These are phyloP conservation scores for Dioscorea alata DNA, from an alignment of 106 monocot genomes.

Conservation along the genomic window DNA sequence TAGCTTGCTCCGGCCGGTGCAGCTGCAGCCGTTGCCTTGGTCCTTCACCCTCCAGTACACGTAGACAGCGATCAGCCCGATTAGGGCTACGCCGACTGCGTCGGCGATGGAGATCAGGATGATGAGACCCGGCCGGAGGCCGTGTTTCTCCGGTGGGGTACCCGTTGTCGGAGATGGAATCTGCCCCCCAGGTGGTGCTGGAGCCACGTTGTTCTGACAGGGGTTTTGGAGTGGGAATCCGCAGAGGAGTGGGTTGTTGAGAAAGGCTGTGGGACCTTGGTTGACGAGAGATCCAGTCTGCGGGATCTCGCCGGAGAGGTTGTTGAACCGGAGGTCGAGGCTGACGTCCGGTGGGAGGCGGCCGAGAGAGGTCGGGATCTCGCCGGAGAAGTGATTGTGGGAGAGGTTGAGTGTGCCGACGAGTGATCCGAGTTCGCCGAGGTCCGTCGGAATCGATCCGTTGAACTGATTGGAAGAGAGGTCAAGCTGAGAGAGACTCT, in stretches of 20 bases:
- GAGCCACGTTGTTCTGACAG: slow-evolving; percentile 14
- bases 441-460: slow-evolving; percentile 52
- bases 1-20: slow-evolving; percentile 19
- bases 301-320: slow-evolving; percentile 95
- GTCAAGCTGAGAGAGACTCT: slow-evolving; percentile 51
- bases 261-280: slow-evolving; percentile 46
- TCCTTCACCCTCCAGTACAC: slow-evolving; percentile 67
- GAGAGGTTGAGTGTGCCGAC: slow-evolving; percentile 68
- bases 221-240: slow-evolving; percentile 53
- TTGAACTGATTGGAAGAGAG: slow-evolving; percentile 57
- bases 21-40: slow-evolving; percentile 18
- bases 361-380: slow-evolving; percentile 55
- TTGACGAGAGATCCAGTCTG: slow-evolving; percentile 31
- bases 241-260: slow-evolving; percentile 58
- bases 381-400: slow-evolving; percentile 63
- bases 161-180: not conserved
- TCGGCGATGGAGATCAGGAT: slow-evolving; percentile 55
- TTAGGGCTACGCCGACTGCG: slow-evolving; percentile 48
- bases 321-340: slow-evolving; percentile 74
- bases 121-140: slow-evolving; percentile 32
- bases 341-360: slow-evolving; percentile 39
- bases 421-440: slow-evolving; percentile 51
- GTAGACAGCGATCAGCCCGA: slow-evolving; percentile 51
- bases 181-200: not conserved
- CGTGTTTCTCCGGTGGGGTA: slow-evolving; percentile 1